Conservation (phyloP, 179 eudicot species). For the Vitellaria paradoxa region DNA sequence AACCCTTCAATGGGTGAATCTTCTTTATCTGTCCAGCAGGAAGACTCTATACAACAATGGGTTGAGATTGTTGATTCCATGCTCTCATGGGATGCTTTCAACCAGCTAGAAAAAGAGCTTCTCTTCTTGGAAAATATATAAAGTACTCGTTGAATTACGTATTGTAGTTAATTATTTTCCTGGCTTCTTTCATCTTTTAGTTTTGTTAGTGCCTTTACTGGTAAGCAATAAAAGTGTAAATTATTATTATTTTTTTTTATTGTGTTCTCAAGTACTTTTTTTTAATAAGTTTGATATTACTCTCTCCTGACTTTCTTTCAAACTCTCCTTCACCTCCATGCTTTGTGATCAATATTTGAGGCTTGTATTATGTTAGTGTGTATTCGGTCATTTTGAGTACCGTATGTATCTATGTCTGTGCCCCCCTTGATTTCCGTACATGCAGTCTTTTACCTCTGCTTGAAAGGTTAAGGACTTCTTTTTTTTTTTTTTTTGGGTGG, state of each 20-base stretch:
- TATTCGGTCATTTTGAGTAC: too few relatives aligned
- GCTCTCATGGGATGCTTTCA: not conserved
- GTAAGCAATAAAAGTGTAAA: not conserved
- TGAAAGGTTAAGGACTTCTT: not conserved
- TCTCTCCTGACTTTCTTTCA: not conserved
- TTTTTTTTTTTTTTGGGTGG: too few relatives aligned
- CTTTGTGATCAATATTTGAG: not conserved
- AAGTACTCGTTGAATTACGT: not conserved
- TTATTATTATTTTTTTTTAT: not conserved
- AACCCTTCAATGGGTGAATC: constrained; percentile 33
- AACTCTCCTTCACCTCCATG: not conserved
- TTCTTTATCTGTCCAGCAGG: constrained; percentile 17
- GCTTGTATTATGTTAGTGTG: not conserved
- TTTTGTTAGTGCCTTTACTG: not conserved
- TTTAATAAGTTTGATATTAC: too few relatives aligned
- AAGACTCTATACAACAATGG: constrained; percentile 12
- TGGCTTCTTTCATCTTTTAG: not conserved
- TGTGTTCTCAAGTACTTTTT: not conserved
- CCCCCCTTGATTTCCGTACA: not conserved
- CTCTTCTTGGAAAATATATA: constrained; percentile 24
- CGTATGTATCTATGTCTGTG: not conserved
- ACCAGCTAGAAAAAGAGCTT: constrained; percentile 20
- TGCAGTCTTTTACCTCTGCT: not conserved
- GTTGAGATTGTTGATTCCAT: not conserved
- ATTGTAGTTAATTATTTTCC: not conserved